Evolutionary conservation across 2,329 filamentous ascomycete genomes (phyloP), one percentile per base, ranked within the genome.

Genomic region (Albifimbria verrucaria): DNA sequence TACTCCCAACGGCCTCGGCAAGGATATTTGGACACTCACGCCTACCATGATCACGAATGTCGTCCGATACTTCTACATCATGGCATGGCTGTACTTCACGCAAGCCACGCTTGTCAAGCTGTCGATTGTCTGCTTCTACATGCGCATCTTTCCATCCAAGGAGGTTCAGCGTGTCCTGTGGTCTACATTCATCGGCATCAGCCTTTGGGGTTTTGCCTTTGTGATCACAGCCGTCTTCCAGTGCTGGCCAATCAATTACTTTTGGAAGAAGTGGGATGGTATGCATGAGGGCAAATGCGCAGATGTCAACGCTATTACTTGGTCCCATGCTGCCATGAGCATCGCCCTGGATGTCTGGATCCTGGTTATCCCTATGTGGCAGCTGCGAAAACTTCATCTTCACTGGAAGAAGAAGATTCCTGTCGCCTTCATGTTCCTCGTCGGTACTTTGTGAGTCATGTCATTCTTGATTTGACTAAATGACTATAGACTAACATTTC

Each of bases 201-300:
- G 63, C 1, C 7, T 66, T 0, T 73, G 66, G 55, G 72, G 73
- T 3, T 4, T 72, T 20, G 57, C 62, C 1, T 79, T 75, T 53
- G 56, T 72, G 25, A 43, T 78, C 4, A 61, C 70, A 2, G 70
- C 65, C 9, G 59, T 77, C 11, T 76, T 80, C 48, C 72, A 78
- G 54, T 81, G 79, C 64, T 62, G 53, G 18, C 79, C 79, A 0
- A 66, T 82, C 24, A 62, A 60, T 9, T 75, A 69, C 52, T 77
- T 75, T 58, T 84, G 81, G 81, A 71, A 64, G 0, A 64, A 63
- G n/a, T 83, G 79, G 79, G 74, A 78, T 42, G 74, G 72, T 2
- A 59, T 73, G 53, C 69, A 73, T 42, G 26, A 63, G 2, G 79
- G 79, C 1, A 60, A 53, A 3, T 83, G 80, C 56, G 64, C 77